Evolutionary conservation across 306 rosid genomes (phyloP).

Genomic region (Morella rubra): DNA sequence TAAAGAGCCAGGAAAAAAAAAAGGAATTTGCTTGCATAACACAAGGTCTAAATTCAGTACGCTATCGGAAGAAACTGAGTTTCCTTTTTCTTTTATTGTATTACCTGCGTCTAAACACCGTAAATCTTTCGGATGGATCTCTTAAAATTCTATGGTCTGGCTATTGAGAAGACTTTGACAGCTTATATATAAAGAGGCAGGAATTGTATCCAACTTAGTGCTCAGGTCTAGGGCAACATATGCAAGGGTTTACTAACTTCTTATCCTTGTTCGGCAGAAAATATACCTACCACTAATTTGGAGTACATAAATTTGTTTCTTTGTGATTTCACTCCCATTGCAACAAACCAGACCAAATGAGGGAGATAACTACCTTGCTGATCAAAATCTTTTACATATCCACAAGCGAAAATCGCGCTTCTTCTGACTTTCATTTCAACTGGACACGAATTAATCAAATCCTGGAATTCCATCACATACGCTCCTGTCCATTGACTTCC

Average conservation of each 20-base stretch:
- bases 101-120: no score
- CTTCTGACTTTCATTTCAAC: slow-evolving; percentile 45
- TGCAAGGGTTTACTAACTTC: neutral
- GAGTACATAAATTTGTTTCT: neutral
- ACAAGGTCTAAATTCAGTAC: no score
- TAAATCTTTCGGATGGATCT: neutral
- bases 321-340: slow-evolving; percentile 5
- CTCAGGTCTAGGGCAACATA: neutral
- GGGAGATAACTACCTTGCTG: slow-evolving; percentile 49
- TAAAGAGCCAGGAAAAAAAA: no score
- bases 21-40: no score
- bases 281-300: neutral
- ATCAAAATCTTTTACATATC: slow-evolving; percentile 73
- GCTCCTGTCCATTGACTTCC: slow-evolving; percentile 94
- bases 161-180: neutral
- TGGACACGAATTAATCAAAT: slow-evolving; percentile 51
- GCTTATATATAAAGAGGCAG: neutral
- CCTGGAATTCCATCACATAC: slow-evolving; percentile 67
- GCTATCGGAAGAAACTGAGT: no score
- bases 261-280: neutral
- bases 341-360: slow-evolving; percentile 17
- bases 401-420: slow-evolving; percentile 87
- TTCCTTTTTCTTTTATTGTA: no score
- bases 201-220: neutral
- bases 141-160: neutral